Conservation (phyloP, 1,284 basidiomycete species). For the Ustilago trichophora region DNA sequence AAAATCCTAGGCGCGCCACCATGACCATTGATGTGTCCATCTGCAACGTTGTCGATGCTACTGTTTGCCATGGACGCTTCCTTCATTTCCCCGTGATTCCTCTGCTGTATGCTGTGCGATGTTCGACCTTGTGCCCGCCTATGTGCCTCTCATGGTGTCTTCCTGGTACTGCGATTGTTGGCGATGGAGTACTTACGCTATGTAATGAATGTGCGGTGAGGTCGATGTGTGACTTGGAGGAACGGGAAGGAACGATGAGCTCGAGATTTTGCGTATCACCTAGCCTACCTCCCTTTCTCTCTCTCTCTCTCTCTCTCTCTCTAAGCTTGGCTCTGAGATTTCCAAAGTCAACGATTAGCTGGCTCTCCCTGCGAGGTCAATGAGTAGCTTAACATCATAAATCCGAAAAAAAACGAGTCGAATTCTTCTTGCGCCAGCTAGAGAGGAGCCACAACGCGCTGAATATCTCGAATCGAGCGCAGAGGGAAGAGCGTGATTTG, state of each 20-base stretch:
- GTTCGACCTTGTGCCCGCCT: background rate
- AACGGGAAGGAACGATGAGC: slow-evolving; percentile 8
- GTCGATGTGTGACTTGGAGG: slow-evolving; percentile 40
- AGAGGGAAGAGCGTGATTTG: too few relatives aligned
- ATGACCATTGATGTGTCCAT: too few relatives aligned
- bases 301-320: background rate
- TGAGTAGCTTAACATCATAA: too few relatives aligned
- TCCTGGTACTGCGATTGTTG: slow-evolving; percentile 2
- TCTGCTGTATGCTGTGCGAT: background rate
- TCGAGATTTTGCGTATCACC: slow-evolving; percentile 1
- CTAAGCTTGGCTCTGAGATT: background rate
- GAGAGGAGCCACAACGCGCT: too few relatives aligned
- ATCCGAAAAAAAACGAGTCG: too few relatives aligned
- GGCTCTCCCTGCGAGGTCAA: too few relatives aligned
- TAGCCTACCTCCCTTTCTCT: background rate
- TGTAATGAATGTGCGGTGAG: slow-evolving; percentile 43
- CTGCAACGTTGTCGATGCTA: too few relatives aligned
- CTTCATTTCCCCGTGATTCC: too few relatives aligned
- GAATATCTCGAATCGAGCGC: too few relatives aligned
- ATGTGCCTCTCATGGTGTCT: background rate
- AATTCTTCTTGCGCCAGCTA: too few relatives aligned
- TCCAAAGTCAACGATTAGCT: background rate
- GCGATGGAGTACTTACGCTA: slow-evolving; percentile 36
- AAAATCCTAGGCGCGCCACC: too few relatives aligned
- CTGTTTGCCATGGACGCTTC: too few relatives aligned